Percentiles rank a stretch among this genome's conserved stretches.
Conservation (phyloP, 768 basidiomycete species). For the Pisolithus microcarpus region DNA sequence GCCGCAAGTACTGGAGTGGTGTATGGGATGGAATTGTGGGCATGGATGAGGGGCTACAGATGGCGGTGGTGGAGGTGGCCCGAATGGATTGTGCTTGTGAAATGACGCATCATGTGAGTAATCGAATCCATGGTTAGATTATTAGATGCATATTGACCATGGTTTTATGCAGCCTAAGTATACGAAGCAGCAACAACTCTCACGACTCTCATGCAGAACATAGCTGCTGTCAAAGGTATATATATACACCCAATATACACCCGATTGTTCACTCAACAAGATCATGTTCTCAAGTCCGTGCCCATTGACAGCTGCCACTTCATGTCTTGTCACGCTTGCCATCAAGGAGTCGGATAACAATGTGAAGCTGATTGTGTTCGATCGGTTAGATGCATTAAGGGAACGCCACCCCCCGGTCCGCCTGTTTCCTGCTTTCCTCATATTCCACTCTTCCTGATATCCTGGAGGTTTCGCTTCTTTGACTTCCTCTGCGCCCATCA, state of each 20-base stretch:
- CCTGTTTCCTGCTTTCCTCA: too few relatives aligned
- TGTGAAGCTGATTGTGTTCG: conserved; percentile 96
- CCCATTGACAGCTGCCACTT: conserved; percentile 66
- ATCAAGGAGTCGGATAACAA: conserved; percentile 98
- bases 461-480: too few relatives aligned
- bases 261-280: background rate
- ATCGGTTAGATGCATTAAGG: conserved; percentile 38
- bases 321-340: conserved; percentile 80
- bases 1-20: conserved; percentile 19
- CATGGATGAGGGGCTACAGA: conserved; percentile 90
- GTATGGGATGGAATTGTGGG: conserved; percentile 77
- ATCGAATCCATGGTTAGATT: background rate
- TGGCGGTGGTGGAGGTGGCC: conserved; percentile 92
- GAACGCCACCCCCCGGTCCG: too few relatives aligned
- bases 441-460: too few relatives aligned
- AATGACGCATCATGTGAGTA: conserved; percentile 65
- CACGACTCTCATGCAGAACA: conserved; percentile 90
- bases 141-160: background rate
- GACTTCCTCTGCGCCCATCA: too few relatives aligned
- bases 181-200: conserved; percentile 96
- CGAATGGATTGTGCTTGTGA: conserved; percentile 83
- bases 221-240: conserved; percentile 94
- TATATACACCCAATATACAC: conserved; percentile 3
- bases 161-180: conserved; percentile 64
- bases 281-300: background rate